Percentiles rank a stretch among this genome's conserved stretches.
phyloP scores from a whole-genome alignment of 108 stramenopile genomes.

The Cyclotella sp. region DNA sequence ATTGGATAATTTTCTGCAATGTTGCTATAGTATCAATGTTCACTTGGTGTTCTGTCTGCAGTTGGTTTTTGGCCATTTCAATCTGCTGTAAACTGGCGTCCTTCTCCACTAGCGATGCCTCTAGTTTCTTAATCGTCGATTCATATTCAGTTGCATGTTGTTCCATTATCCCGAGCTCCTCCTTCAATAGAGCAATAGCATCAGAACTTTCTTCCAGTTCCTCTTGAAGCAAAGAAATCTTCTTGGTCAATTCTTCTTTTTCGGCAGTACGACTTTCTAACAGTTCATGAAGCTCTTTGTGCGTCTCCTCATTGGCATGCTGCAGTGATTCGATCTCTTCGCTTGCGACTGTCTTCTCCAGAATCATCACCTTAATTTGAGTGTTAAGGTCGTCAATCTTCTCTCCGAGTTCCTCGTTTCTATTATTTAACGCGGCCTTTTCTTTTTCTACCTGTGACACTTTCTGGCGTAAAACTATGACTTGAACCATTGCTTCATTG shows the following conservation, averaged over 20 bases:
- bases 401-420: slow-evolving; percentile 17
- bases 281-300: slow-evolving; percentile 17
- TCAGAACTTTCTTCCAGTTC: slow-evolving; percentile 50
- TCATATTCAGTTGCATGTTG: slow-evolving; percentile 15
- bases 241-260: not conserved
- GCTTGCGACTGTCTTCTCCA: slow-evolving; percentile 26
- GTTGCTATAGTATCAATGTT: slow-evolving; percentile 33
- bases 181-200: slow-evolving; percentile 40
- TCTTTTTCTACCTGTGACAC: slow-evolving; percentile 23
- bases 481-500: slow-evolving; percentile 18
- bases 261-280: not conserved
- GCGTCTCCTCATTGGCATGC: slow-evolving; percentile 6
- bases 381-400: slow-evolving; percentile 29
- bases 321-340: slow-evolving; percentile 38
- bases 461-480: slow-evolving; percentile 32
- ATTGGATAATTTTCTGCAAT: slow-evolving; percentile 33
- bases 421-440: slow-evolving; percentile 10
- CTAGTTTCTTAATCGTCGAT: slow-evolving; percentile 6
- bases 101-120: slow-evolving; percentile 22
- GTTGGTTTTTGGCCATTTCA: slow-evolving; percentile 5
- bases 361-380: slow-evolving; percentile 28
- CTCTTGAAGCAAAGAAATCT: slow-evolving; percentile 24
- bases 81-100: slow-evolving; percentile 5
- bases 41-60: slow-evolving; percentile 35
- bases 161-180: slow-evolving; percentile 44